These are phyloP conservation scores for Phytomonas serpens DNA, from an alignment of 208 protist species.

Conservation along the genomic window DNA sequence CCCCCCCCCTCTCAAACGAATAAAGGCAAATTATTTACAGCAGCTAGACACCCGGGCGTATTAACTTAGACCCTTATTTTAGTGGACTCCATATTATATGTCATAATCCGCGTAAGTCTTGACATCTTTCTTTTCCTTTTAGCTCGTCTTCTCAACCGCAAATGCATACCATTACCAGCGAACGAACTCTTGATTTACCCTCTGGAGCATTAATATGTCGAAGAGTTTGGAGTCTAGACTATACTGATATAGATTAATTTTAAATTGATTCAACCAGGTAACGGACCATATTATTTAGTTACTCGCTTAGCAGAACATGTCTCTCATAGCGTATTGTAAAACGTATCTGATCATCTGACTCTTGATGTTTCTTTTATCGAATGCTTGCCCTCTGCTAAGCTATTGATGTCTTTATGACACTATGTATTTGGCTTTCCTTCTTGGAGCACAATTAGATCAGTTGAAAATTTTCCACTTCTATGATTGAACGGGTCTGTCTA, in stretches of 20 bases:
- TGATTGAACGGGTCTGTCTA: not conserved
- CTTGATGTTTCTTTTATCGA: not conserved
- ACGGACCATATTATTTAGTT: not conserved
- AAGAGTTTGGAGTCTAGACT: not conserved
- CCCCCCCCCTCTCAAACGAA: not conserved
- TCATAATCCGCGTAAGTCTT: not conserved
- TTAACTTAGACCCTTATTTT: not conserved
- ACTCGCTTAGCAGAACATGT: not conserved
- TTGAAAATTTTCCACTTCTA: not conserved
- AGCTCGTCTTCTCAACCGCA: not conserved
- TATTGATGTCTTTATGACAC: not conserved
- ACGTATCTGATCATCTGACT: not conserved
- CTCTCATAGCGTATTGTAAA: not conserved
- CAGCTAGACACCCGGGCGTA: not conserved
- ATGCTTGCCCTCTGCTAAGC: not conserved
- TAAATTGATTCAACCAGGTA: not conserved
- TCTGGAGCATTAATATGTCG: not conserved
- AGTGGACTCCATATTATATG: not conserved
- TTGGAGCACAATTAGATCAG: not conserved
- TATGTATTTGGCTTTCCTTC: not conserved
- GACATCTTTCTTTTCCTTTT: not conserved
- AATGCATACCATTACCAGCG: not conserved
- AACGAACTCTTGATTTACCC: not conserved
- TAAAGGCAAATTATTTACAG: not conserved
- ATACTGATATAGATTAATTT: not conserved